Base-by-base conservation (phyloP, 2,329 filamentous ascomycete species). In the Aspergillus sclerotialis region DNA sequence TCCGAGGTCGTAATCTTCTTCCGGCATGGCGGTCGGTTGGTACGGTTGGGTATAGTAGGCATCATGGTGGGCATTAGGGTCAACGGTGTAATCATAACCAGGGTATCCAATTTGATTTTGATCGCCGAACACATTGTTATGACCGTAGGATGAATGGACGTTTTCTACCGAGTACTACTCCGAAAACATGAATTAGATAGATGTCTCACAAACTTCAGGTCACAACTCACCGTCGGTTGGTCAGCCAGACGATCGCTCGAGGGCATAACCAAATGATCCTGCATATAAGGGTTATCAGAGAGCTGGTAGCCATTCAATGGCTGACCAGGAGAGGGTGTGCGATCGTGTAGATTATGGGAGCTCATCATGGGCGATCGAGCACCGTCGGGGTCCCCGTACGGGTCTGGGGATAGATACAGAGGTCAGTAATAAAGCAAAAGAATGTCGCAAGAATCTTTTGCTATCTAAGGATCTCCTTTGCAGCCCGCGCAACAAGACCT, bases 41-140 rank as follows among this genome's bases (percentile, higher is more conserved):
- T 94, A 94, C 1, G 86, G 82, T 46, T 83, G 78, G 49, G 81
- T 85, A 60, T 84, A 90, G 67, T 94, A 94, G 36, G 78, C 76
- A 61, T 94, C 86, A 56, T 92, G 86, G 52, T 94, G 87, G 38
- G 81, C 80, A 58, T 93, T 81, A 7, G 90, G 88, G 52, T 87
- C 80, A 40, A 94, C 65, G 4, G 79, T 70, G 58, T 92, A 89
- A 36, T 88, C 83, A 38, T 71, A 69, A 41, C 70, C 70, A 27
- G 72, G 68, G 44, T 76, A 73, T 41, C 70, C 60, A 29, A 60
- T 60, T 3, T 43, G 52, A 35, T 63, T 68, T 39, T 74, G 45
- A 63, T 66, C 43, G 42, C 79, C 75, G 55, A 78, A 81, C 35
- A 69, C 67, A 46, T 80, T 72, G 51, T 75, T 74, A 50, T 79